Evolutionary conservation across 2,329 filamentous ascomycete genomes (phyloP).

Genomic region (Sarocladium oryzae): DNA sequence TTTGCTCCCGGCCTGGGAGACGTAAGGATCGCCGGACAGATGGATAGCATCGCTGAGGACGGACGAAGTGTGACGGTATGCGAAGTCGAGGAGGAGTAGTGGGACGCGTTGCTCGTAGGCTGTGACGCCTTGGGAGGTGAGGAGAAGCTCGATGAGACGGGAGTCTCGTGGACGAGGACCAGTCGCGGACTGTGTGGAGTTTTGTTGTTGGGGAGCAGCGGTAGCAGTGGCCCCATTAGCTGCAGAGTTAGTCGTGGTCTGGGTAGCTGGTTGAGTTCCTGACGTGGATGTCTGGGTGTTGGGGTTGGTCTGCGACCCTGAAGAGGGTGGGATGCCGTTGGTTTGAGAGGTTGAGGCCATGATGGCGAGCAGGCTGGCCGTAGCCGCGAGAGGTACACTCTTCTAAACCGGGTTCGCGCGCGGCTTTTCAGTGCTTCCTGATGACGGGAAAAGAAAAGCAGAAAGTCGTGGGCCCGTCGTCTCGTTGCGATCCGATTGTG

Average conservation of each 20-base stretch:
- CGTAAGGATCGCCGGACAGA: conserved; percentile 62
- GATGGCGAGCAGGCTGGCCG: conserved; percentile 5
- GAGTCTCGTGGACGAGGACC: conserved; percentile 66
- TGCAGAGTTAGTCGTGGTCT: conserved; percentile 21
- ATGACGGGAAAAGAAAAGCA: neutral
- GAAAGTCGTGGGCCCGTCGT: neutral
- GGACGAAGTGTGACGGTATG: conserved; percentile 72
- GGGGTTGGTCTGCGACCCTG: conserved; percentile 30
- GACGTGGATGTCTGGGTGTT: conserved; percentile 34
- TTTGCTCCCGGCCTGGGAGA: conserved; percentile 47
- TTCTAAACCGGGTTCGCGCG: neutral
- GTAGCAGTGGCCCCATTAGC: conserved; percentile 10
- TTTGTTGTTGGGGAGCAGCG: conserved; percentile 16
- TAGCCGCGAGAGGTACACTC: neutral
- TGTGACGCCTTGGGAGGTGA: conserved; percentile 71
- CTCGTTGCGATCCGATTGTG: neutral
- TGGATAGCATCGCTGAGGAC: conserved; percentile 67
- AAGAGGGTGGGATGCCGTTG: conserved; percentile 43
- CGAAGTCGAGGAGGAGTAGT: conserved; percentile 77
- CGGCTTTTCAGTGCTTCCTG: no score
- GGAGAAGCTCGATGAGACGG: conserved; percentile 71
- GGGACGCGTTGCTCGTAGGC: conserved; percentile 78
- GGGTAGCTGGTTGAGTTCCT: conserved; percentile 30
- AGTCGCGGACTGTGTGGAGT: conserved; percentile 28
- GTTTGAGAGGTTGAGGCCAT: conserved; percentile 41